phyloP scores from a whole-genome alignment of 805 yeast species.

The Metschnikowia bowlesiae region DNA sequence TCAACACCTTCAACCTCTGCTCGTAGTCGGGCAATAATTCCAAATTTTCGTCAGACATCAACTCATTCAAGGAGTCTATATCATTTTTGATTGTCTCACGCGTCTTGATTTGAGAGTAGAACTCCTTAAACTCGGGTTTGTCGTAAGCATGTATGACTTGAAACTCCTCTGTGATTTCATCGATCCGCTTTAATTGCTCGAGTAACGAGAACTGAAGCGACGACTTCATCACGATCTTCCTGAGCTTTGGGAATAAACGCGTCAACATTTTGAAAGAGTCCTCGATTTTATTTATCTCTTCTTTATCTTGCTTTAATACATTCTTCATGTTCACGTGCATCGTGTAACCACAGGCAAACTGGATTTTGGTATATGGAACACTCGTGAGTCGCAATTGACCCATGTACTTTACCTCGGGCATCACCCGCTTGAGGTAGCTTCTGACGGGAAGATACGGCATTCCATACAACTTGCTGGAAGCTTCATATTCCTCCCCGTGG shows the following conservation, averaged over 20 bases:
- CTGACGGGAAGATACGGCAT: conserved; percentile 37
- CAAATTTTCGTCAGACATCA: conserved; percentile 81
- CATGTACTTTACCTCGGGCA: conserved; percentile 31
- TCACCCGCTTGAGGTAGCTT: conserved; percentile 30
- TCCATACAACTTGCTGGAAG: conserved; percentile 17
- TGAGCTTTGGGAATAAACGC: conserved; percentile 37
- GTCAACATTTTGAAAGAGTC: conserved; percentile 33
- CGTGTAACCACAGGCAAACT: conserved; percentile 39
- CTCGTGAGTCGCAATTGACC: conserved; percentile 34
- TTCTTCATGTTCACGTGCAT: conserved; percentile 30
- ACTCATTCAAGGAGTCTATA: conserved; percentile 52
- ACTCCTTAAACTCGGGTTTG: conserved; percentile 43
- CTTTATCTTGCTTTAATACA: conserved; percentile 32
- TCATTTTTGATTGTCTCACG: conserved; percentile 44
- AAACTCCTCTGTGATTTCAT: conserved; percentile 27
- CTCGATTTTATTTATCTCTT: conserved; percentile 33
- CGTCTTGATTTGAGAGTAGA: conserved; percentile 43
- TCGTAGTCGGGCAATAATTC: conserved; percentile 92
- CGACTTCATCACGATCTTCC: conserved; percentile 39
- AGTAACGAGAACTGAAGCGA: conserved; percentile 32
- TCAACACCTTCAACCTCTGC: conserved; percentile 75
- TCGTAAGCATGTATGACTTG: conserved; percentile 21
- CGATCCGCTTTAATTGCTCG: conserved; percentile 36
- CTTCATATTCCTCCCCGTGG: conserved; percentile 34
- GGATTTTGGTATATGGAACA: conserved; percentile 40